Evolutionary conservation across 2,329 filamentous ascomycete genomes (phyloP), one percentile per base, ranked within the genome.

Genomic region (Fusarium austroafricanum): DNA sequence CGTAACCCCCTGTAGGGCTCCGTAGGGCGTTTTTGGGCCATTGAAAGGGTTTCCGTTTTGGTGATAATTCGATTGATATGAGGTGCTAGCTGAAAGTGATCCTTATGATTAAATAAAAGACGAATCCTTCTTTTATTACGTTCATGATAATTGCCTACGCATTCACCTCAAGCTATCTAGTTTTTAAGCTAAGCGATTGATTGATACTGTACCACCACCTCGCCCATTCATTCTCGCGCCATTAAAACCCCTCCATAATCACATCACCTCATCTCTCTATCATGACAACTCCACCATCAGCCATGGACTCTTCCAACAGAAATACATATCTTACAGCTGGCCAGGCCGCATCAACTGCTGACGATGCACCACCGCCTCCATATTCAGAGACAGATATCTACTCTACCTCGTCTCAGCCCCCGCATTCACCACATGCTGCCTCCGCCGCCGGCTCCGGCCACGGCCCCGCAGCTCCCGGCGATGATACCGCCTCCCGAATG

Each of bases 331-430:
- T 68, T 39, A 61, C 49, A 53, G 55, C 70, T 55, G 64, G 57
- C 17, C 61, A 47, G 17, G 26, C 33, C 26, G 20, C 33, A 39
- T 15, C 33, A 29, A 28, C 18, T 15, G 33, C 33, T 12, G 76
- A 81, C 55, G 79, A 84, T 60, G 73, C 76, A 10, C 84, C 86
- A 20, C 84, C 86, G 20, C 86, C 86, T 6, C 86, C 87, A 8
- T 89, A 89, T 70, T 83, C 83, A 38, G 86, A 87, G 74, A 87
- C 84, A 17, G 86, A 88, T 73, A 81, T 86, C 37, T 86, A 83
- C 76, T 86, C 84, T 15, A 79, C 83, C 5, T 78, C 78, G 29
- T 71, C 68, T 55, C 61, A 55, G 56, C 71, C 67, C 51, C 75
- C 73, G 70, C 68, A 68, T 51, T 69, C 54, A 29, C 65, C 55